These are phyloP conservation scores for Phytopythium helicoides DNA, from an alignment of 352 stramenopile species.

Conservation along the genomic window DNA sequence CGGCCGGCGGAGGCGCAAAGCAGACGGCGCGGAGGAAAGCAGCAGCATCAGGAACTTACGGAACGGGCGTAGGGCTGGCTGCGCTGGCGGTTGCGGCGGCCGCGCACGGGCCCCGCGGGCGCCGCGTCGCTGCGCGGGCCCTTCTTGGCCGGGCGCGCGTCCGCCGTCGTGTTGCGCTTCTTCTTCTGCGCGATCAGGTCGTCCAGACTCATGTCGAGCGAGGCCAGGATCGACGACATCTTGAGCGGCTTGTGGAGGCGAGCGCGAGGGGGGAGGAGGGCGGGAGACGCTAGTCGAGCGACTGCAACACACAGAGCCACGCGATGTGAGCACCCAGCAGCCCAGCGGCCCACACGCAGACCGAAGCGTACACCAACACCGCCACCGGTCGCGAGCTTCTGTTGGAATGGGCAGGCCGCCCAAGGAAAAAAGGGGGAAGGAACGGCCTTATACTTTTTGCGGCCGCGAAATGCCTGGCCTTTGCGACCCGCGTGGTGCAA, in stretches of 20 bases:
- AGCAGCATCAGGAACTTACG: constrained; percentile 53
- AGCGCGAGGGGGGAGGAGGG: not conserved
- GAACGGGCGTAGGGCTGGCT: constrained; percentile 71
- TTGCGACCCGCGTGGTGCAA: too few species aligned
- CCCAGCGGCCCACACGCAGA: too few species aligned
- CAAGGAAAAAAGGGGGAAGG: too few species aligned
- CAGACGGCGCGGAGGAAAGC: too few species aligned
- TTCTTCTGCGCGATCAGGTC: constrained; percentile 82
- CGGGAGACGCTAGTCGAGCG: not conserved
- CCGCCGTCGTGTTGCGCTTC: constrained; percentile 40
- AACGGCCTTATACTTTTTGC: too few species aligned
- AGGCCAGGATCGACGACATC: constrained; percentile 80
- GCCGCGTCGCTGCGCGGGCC: constrained; percentile 19
- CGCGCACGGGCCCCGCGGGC: constrained; percentile 48
- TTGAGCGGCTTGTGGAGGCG: constrained; percentile 12
- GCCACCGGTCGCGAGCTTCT: too few species aligned
- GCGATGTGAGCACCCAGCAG: too few species aligned
- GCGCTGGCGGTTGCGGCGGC: constrained; percentile 36
- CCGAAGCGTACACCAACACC: not conserved
- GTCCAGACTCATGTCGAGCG: constrained; percentile 84
- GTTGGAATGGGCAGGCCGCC: too few species aligned
- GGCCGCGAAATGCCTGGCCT: too few species aligned
- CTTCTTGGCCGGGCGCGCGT: constrained; percentile 46
- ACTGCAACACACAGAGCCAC: constrained; percentile 1
- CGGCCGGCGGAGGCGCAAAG: too few species aligned